phyloP scores from a whole-genome alignment of 768 basidiomycete species.

The Tubosaeta brunneosetosa region DNA sequence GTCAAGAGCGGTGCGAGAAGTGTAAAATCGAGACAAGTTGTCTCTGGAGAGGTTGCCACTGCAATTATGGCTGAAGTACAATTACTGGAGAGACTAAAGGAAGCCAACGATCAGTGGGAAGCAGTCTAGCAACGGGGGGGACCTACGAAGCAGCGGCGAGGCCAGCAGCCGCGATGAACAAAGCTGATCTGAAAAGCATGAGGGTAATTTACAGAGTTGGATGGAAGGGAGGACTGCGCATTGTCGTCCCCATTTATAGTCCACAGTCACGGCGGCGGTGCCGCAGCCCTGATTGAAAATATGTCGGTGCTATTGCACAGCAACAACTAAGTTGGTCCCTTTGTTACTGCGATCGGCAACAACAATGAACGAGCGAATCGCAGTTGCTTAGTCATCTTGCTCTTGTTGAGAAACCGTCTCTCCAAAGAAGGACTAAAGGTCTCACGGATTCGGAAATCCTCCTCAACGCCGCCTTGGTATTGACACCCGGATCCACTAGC shows the following conservation, averaged over 20 bases:
- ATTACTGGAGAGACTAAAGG: slow-evolving; percentile 17
- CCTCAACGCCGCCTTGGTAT: no score
- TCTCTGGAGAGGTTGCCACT: slow-evolving; percentile 36
- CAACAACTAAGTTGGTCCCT: no score
- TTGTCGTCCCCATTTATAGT: slow-evolving; percentile 12
- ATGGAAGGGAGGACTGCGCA: slow-evolving; percentile 11
- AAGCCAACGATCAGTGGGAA: not conserved
- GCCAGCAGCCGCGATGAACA: slow-evolving; percentile 32
- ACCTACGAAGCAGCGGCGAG: slow-evolving; percentile 42
- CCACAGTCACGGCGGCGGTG: not conserved
- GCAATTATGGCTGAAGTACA: slow-evolving; percentile 47
- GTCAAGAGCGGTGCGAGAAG: slow-evolving; percentile 28
- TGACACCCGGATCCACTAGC: no score
- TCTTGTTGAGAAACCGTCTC: no score
- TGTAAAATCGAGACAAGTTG: slow-evolving; percentile 39
- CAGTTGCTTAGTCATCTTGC: no score
- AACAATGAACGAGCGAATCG: no score
- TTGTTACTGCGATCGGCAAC: no score
- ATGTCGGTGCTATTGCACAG: not conserved
- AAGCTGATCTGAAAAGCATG: slow-evolving; percentile 25
- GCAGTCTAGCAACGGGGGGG: not conserved
- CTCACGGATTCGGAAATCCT: no score
- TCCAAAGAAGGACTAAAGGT: no score
- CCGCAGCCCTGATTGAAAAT: not conserved
- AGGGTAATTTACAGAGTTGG: not conserved